Base-by-base conservation (phyloP, 2,329 filamentous ascomycete genomes). In the Trichoderma cornu-damae region DNA sequence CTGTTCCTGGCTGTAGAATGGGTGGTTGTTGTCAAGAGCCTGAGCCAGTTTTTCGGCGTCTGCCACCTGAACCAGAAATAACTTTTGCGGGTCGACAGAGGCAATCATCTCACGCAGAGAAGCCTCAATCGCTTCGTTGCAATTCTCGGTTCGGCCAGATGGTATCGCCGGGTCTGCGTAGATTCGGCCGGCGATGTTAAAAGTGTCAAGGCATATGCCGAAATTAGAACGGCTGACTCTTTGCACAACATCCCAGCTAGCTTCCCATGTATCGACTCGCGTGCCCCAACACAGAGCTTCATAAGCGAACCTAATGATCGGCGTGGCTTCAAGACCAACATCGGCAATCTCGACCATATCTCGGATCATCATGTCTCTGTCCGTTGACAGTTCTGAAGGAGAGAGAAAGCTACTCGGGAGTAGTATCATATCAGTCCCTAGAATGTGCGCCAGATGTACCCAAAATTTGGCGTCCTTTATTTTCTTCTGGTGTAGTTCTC, bases 21-120 rank as follows among this genome's bases (percentile, higher is more conserved):
- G 60, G 44, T 75, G 72, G 0, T 67, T 72, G 3, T 76, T 80
- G 68, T 43, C 85, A 73, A 92, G 69, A 0, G 88, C 87, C 9
- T 72, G 64, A 0, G 69, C 65, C 3, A 91, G 75, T 3, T 79
- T 75, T 68, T 90, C 86, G 1, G 83, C 89, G 65, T 93, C 88
- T 4, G 88, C 88, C 6, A 92, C 78, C 67, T 93, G 89, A 1
- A 93, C 76, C 64, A 88, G 89, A 64, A 90, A 89, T 0, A 93
- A 77, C 68, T 87, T 89, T 40, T 73, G 69, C 2, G 81, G 75
- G 60, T 89, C 81, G 6, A 90, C 72, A 0, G 72, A 73, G 1
- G 73, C 62, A 0, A 84, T 69, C 5, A 90, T 72, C 4, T 78
- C 73, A 30, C 74, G 68, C 42, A 90, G 70, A 0, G 84, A 86